Evolutionary conservation across 139 green algal species (phyloP).

Genomic region (Chlorella sp.): DNA sequence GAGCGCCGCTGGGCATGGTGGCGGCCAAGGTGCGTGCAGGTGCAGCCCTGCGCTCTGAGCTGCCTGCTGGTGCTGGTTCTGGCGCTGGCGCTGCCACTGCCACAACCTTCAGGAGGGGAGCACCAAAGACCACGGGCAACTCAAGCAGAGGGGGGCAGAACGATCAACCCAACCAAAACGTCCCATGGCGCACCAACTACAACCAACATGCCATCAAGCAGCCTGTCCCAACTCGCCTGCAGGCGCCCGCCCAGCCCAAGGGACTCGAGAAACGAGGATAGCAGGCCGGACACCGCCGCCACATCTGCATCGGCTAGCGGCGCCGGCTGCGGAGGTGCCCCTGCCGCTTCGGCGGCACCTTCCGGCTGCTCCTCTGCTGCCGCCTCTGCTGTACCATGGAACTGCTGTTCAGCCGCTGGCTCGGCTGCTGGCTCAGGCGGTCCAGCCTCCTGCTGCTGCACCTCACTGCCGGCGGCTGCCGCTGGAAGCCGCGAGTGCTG

Average conservation of each 20-base stretch:
- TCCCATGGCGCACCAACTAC: background rate
- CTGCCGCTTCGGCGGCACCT: background rate
- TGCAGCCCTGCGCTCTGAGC: too few species aligned
- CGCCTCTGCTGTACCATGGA: background rate
- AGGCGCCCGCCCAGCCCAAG: slow-evolving; percentile 24
- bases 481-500: too few species aligned
- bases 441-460: too few species aligned
- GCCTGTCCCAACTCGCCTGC: slow-evolving; percentile 4
- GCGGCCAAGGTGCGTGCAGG: too few species aligned
- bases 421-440: too few species aligned
- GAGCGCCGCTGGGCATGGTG: slow-evolving; percentile 3
- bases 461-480: too few species aligned
- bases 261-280: background rate
- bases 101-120: too few species aligned
- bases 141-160: too few species aligned
- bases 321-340: background rate
- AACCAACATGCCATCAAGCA: background rate
- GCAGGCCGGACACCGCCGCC: background rate
- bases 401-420: too few species aligned
- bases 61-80: background rate
- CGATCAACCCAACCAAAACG: background rate
- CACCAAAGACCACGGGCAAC: too few species aligned
- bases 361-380: background rate
- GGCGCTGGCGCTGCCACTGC: background rate
- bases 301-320: background rate